A percentile compares a stretch with the other conserved stretches of the same genome.
phyloP scores from a whole-genome alignment of 1,284 basidiomycete species.

The Sanghuangporus sanghuang region DNA sequence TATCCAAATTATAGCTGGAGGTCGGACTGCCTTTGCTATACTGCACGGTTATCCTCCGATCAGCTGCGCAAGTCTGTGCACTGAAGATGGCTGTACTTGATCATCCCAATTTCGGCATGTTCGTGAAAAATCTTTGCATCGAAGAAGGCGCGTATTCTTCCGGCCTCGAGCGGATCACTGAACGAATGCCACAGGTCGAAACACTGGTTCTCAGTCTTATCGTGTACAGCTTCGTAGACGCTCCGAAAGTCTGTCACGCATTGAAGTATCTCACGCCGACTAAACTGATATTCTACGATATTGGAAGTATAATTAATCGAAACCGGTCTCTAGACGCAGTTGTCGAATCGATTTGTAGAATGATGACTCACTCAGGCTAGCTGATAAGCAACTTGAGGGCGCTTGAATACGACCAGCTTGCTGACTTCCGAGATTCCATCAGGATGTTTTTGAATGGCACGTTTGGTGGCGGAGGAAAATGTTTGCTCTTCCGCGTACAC shows the following conservation, averaged over 20 bases:
- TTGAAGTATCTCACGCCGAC: conserved; percentile 4
- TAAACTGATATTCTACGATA: conserved; percentile 7
- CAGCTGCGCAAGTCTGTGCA: conserved; percentile 24
- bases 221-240: conserved; percentile 13
- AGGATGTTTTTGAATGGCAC: not conserved
- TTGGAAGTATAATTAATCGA: not conserved
- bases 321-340: not conserved
- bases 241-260: conserved; percentile 7
- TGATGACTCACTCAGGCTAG: not conserved
- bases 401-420: not conserved
- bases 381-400: not conserved
- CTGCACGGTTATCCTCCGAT: conserved; percentile 25
- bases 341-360: not conserved
- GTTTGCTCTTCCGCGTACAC: not conserved
- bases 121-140: conserved; percentile 25
- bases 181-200: conserved; percentile 18
- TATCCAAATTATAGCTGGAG: conserved; percentile 22
- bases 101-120: conserved; percentile 20
- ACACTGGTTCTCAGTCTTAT: conserved; percentile 22
- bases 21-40: conserved; percentile 26
- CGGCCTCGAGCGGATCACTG: conserved; percentile 20
- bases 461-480: not conserved
- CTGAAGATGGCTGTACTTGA: conserved; percentile 21
- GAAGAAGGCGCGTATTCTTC: conserved; percentile 24
- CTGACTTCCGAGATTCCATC: not conserved